phyloP scores from a whole-genome alignment of 441 rosid genomes.

The Monsonia emarginata region DNA sequence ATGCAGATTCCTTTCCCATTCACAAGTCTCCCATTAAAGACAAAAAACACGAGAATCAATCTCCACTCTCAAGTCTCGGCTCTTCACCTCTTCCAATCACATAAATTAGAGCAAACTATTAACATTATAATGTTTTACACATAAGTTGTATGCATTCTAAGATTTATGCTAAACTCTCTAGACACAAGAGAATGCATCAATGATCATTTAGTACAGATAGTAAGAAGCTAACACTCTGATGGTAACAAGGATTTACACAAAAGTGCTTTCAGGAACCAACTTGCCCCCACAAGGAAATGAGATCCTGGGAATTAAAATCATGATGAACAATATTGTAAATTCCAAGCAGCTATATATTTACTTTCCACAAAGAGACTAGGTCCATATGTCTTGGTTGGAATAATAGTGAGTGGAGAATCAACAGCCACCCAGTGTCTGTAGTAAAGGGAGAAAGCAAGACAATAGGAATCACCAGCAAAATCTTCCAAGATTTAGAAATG shows the following conservation, averaged over 20 bases:
- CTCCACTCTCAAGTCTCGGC: not conserved
- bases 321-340: not conserved
- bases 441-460: not conserved
- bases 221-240: not conserved
- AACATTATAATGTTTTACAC: not conserved
- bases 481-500: constrained; percentile 1
- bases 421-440: not conserved
- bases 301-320: not conserved
- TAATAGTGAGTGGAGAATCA: constrained; percentile 4
- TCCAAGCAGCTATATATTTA: not conserved
- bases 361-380: not conserved
- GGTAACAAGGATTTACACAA: not conserved
- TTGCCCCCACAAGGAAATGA: not conserved
- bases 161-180: not conserved
- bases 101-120: not conserved
- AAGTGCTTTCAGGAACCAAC: not conserved
- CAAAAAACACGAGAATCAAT: not conserved
- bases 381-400: constrained; percentile 5
- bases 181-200: not conserved
- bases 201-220: not conserved
- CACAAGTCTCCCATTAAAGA: not conserved
- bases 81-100: constrained; percentile 1
- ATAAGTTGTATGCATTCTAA: not conserved
- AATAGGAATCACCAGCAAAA: not conserved
- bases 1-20: not conserved